These are phyloP conservation scores for Hericium rajendrae DNA, from an alignment of 768 basidiomycete genomes.

Conservation along the genomic window DNA sequence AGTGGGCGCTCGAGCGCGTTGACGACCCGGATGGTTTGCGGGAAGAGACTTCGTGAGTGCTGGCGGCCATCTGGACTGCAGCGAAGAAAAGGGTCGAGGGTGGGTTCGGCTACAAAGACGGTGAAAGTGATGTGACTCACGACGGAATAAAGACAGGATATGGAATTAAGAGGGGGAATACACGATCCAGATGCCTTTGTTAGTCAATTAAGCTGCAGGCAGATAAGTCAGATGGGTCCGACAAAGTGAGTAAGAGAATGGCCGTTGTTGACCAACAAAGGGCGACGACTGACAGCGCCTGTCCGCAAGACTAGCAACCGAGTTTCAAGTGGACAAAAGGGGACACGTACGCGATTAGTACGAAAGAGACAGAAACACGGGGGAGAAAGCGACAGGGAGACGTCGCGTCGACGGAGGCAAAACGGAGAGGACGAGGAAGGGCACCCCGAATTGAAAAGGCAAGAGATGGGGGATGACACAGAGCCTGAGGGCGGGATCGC, in stretches of 20 bases:
- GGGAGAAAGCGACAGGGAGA: background rate
- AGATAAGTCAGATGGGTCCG: background rate
- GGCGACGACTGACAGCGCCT: background rate
- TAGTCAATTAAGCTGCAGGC: background rate
- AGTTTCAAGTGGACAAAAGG: slow-evolving; percentile 13
- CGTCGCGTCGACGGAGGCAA: slow-evolving; percentile 2
- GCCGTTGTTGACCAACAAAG: background rate
- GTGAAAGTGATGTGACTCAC: background rate
- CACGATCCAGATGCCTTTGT: background rate
- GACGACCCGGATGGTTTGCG: slow-evolving; percentile 66
- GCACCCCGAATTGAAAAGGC: too few species aligned
- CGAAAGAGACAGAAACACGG: slow-evolving; percentile 1
- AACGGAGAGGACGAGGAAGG: slow-evolving; percentile 10
- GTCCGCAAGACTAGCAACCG: background rate
- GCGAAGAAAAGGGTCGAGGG: background rate
- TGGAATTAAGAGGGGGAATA: background rate
- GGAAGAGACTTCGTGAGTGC: slow-evolving; percentile 27
- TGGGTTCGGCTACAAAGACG: background rate
- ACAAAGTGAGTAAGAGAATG: background rate
- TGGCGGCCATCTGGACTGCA: slow-evolving; percentile 18
- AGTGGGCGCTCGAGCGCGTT: slow-evolving; percentile 52
- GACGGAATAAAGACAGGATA: background rate
- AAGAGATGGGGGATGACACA: background rate
- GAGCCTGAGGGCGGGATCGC: background rate
- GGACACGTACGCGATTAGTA: slow-evolving; percentile 2